These are phyloP conservation scores for Macaranga tanarius DNA, from an alignment of 441 rosid genomes.

Conservation along the genomic window DNA sequence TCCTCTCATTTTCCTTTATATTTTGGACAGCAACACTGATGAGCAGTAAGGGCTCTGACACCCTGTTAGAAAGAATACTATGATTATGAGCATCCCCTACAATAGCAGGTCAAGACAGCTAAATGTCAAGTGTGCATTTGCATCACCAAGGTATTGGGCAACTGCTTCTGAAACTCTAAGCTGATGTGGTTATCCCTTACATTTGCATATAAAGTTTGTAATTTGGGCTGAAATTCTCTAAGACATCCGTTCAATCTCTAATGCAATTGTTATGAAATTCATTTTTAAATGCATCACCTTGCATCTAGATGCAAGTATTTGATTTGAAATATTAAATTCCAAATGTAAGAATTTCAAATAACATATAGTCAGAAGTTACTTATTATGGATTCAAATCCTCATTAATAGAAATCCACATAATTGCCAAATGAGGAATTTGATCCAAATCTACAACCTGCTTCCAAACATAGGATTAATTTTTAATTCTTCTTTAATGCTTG, in stretches of 20 bases:
- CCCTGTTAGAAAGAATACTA: neutral
- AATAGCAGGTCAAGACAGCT: neutral
- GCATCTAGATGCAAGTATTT: no score
- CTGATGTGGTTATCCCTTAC: neutral
- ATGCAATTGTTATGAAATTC: neutral
- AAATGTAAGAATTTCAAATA: no score
- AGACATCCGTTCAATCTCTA: neutral
- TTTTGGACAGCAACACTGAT: neutral
- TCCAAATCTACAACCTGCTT: no score
- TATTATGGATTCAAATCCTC: no score
- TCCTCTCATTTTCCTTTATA: neutral
- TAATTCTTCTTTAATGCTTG: no score
- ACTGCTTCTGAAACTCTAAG: neutral
- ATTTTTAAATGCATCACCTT: no score
- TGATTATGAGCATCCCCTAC: neutral
- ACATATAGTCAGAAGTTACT: no score
- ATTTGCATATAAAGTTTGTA: neutral
- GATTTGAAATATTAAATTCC: no score
- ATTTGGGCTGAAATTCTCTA: neutral
- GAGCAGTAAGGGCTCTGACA: neutral
- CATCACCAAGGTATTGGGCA: neutral
- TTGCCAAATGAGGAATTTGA: no score
- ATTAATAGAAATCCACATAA: no score
- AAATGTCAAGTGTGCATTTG: neutral
- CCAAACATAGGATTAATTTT: no score